These are phyloP conservation scores for Phellopilus nigrolimitatus DNA, from an alignment of 1,284 basidiomycete genomes.

Conservation along the genomic window DNA sequence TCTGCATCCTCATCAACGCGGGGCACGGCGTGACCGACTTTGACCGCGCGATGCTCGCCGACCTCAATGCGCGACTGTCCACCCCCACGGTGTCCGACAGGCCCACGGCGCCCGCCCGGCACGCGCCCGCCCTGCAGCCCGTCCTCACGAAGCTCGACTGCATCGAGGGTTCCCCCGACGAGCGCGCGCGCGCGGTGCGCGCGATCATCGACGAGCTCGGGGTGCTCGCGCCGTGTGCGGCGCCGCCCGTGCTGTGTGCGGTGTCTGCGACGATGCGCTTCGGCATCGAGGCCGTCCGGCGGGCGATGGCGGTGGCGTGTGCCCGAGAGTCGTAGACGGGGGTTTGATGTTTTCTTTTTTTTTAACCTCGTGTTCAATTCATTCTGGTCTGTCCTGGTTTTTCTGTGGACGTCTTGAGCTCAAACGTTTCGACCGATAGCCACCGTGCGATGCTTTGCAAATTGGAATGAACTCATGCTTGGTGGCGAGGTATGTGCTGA, in stretches of 20 bases:
- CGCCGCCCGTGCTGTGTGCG: constrained; percentile 58
- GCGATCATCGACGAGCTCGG: constrained; percentile 37
- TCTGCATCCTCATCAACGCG: constrained; percentile 67
- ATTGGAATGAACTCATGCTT: no score
- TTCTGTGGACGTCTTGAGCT: no score
- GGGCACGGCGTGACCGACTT: constrained; percentile 53
- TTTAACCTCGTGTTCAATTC: no score
- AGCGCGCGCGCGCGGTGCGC: constrained; percentile 31
- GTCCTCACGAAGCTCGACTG: constrained; percentile 68
- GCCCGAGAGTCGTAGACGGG: constrained; percentile 14
- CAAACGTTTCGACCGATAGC: no score
- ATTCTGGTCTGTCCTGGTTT: background rate
- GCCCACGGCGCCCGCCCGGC: constrained; percentile 32
- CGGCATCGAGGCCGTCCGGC: constrained; percentile 52
- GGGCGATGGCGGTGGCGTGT: constrained; percentile 56
- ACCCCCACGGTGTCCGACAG: constrained; percentile 32
- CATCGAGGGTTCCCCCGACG: constrained; percentile 29
- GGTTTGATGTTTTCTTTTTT: background rate
- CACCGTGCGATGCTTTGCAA: no score
- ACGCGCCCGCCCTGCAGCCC: constrained; percentile 54
- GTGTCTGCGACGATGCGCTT: constrained; percentile 45
- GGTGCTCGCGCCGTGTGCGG: constrained; percentile 52
- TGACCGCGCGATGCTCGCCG: constrained; percentile 57
- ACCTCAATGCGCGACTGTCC: constrained; percentile 37
- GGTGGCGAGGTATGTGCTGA: no score